Evolutionary conservation across 306 rosid genomes (phyloP), one percentile per base, ranked within the genome.

Genomic region (Sicyos edulis): DNA sequence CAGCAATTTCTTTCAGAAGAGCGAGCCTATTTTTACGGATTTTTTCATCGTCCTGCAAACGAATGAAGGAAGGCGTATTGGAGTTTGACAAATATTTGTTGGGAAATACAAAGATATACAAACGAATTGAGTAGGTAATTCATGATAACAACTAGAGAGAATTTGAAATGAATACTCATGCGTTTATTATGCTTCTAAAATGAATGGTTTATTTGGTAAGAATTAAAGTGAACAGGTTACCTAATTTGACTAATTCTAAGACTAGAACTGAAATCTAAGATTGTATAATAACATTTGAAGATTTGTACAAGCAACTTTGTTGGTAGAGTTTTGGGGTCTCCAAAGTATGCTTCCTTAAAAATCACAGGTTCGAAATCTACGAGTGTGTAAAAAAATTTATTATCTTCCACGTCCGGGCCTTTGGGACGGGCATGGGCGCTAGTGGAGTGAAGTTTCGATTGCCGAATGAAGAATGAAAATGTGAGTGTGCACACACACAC

Each of bases 21-120:
- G 88, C 77, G 50, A 92, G 85, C 84, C 96, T 85, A 86, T 92
- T 92, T 26, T 79, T 84, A 70, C 98, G 85, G 73, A 88, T 82
- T 62, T 79, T 85, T 61, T 81, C 90, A 20, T 90, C 93, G 63
- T 92, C 98, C 98, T 90, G 80, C 22, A 3, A 53, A 42, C 16
- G 15, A 11, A 40, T 4, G 37, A 20, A 54, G 14, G 32, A 13
- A 6, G 16, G 12, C 34, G 11, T 20, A 15, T 57, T 3, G 16
- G 24, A 17, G 58, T 54, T 54, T 8, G 58, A 54, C 1, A 57
- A 57, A 11, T 57, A 10, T 57, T 57, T 3, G 34, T 21, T 22
- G 40, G 10, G 40, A 10, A 24, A 15, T 24, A 58, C 8, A 24
- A 58, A 22, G 40, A 26, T 58, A 11, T 22, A 58, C 34, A 5